phyloP scores from a whole-genome alignment of 202 grass and related monocot species.

The Saccharum hybrid region DNA sequence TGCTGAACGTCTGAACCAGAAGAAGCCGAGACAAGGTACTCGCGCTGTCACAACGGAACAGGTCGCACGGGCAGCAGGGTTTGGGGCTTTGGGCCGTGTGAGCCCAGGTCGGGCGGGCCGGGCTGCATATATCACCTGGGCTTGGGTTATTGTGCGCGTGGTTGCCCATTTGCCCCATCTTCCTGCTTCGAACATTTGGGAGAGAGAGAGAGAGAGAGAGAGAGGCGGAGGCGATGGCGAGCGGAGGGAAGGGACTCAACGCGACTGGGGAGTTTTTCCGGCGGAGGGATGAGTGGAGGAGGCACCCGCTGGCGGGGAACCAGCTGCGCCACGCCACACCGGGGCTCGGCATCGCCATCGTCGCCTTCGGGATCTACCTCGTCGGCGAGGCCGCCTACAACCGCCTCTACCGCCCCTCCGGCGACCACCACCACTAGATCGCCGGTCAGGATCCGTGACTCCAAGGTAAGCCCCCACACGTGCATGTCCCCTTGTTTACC shows the following conservation, averaged over 20 bases:
- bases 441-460: neutral
- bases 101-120: neutral
- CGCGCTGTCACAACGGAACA: neutral
- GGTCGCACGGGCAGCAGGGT: neutral
- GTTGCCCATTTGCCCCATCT: neutral
- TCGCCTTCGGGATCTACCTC: constrained; percentile 97
- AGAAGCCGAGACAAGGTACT: neutral
- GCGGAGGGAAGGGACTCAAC: constrained; percentile 77
- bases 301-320: constrained; percentile 77
- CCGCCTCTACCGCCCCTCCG: constrained; percentile 54
- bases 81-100: constrained; percentile 29
- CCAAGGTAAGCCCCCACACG: constrained; percentile 35
- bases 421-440: constrained; percentile 57
- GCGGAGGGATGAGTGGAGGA: constrained; percentile 89
- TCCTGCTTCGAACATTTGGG: neutral
- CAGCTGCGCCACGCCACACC: constrained; percentile 80
- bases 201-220: neutral
- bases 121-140: constrained; percentile 30
- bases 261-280: constrained; percentile 94
- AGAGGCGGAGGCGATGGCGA: constrained; percentile 51
- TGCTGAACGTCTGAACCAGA: constrained; percentile 11
- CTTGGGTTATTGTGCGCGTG: constrained; percentile 32
- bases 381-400: constrained; percentile 90
- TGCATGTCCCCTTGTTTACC: neutral
- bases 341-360: constrained; percentile 89